Evolutionary conservation across 116 monocot species (phyloP).

Genomic region (Thalassia testudinum): DNA sequence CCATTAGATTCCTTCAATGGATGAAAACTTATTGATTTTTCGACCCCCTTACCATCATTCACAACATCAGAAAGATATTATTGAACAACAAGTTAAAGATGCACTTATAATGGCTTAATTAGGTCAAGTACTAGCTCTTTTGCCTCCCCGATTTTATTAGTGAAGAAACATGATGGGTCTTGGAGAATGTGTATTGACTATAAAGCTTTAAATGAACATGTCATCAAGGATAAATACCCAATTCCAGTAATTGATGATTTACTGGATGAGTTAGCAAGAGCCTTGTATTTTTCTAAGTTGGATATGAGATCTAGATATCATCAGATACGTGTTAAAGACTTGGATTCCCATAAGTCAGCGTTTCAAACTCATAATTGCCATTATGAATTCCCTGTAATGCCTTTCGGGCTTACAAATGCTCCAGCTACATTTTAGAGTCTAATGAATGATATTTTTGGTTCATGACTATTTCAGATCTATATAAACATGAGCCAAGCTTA

Average conservation of each 20-base stretch:
- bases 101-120: not conserved
- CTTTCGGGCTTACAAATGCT: conserved; percentile 10
- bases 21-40: not conserved
- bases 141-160: not conserved
- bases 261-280: conserved; percentile 2
- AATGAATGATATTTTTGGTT: no score
- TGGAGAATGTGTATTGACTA: conserved; percentile 10
- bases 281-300: conserved; percentile 1
- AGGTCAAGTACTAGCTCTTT: not conserved
- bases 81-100: not conserved
- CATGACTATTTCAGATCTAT: no score
- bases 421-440: conserved; percentile 8
- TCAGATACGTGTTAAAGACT: not conserved
- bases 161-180: conserved; percentile 3
- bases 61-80: not conserved
- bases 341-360: conserved; percentile 4
- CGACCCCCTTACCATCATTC: not conserved
- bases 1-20: not conserved
- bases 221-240: conserved; percentile 2
- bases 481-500: no score
- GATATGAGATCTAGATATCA: no score
- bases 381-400: conserved; percentile 3
- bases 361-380: no score
- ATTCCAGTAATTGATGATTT: conserved; percentile 8
- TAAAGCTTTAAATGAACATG: not conserved